A percentile compares a stretch with the other conserved stretches of the same genome.
phyloP scores from a whole-genome alignment of 2,329 filamentous ascomycete genomes.

The Neophaeococcomyces aloes region DNA sequence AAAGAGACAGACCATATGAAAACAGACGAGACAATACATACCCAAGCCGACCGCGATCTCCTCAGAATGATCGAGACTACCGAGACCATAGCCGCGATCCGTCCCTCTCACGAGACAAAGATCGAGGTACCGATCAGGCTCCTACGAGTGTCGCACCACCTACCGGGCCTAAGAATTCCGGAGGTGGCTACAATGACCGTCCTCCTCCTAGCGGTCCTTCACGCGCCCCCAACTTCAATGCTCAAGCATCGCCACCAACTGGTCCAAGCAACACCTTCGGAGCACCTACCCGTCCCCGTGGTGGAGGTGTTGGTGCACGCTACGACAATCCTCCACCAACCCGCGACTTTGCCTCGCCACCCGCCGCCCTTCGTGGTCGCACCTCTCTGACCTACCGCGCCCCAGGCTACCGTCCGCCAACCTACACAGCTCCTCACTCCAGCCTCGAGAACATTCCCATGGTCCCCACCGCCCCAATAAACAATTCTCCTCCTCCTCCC shows the following conservation, averaged over 20 bases:
- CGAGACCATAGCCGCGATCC: neutral
- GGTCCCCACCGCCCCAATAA: neutral
- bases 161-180: slow-evolving; percentile 17
- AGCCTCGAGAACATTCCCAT: slow-evolving; percentile 1
- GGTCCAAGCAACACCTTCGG: slow-evolving; percentile 30
- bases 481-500: slow-evolving; percentile 9
- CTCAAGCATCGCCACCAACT: slow-evolving; percentile 26
- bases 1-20: slow-evolving; percentile 6
- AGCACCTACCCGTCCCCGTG: slow-evolving; percentile 29
- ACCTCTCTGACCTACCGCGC: slow-evolving; percentile 25
- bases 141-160: slow-evolving; percentile 22
- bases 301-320: slow-evolving; percentile 33
- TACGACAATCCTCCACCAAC: slow-evolving; percentile 37
- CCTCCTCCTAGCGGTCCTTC: slow-evolving; percentile 24
- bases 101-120: neutral
- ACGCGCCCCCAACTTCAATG: slow-evolving; percentile 23
- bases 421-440: neutral
- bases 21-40: slow-evolving; percentile 5
- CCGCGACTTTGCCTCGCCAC: slow-evolving; percentile 25
- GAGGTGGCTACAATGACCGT: slow-evolving; percentile 20
- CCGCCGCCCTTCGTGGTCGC: slow-evolving; percentile 23
- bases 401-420: slow-evolving; percentile 15
- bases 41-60: slow-evolving; percentile 1
- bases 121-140: slow-evolving; percentile 18
- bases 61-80: slow-evolving; percentile 17